These are phyloP conservation scores for Lepidopterella palustris DNA, from an alignment of 495 filamentous ascomycete genomes.

Conservation along the genomic window DNA sequence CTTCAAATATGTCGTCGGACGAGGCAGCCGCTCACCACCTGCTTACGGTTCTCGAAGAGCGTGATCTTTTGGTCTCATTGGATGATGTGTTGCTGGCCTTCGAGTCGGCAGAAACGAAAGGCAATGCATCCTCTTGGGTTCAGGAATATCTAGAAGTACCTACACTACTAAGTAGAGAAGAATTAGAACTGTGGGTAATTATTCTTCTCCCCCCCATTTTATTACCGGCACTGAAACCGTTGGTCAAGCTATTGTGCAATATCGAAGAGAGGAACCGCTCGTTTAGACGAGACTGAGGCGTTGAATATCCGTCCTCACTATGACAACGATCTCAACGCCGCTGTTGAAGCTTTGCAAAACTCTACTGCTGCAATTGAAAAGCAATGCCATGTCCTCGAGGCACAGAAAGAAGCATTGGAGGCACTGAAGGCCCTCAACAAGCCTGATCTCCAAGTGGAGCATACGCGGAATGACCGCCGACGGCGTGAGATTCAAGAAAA, in stretches of 20 bases:
- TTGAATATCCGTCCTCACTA: slow-evolving; percentile 19
- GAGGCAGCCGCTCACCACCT: slow-evolving; percentile 28
- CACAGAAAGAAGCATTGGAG: slow-evolving; percentile 33
- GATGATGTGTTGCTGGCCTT: slow-evolving; percentile 36
- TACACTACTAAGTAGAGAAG: slow-evolving; percentile 35
- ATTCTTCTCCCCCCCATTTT: too few species aligned
- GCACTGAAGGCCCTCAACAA: slow-evolving; percentile 27
- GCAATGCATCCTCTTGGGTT: slow-evolving; percentile 28
- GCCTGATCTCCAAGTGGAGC: slow-evolving; percentile 19
- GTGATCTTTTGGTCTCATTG: slow-evolving; percentile 24
- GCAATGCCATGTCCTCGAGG: slow-evolving; percentile 33
- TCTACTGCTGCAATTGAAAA: slow-evolving; percentile 35
- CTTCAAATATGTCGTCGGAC: slow-evolving; percentile 19
- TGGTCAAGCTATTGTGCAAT: slow-evolving; percentile 13
- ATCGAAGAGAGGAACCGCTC: slow-evolving; percentile 14
- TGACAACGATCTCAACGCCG: slow-evolving; percentile 31
- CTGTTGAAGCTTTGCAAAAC: slow-evolving; percentile 31
- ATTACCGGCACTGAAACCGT: too few species aligned
- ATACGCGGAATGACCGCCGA: slow-evolving; percentile 21
- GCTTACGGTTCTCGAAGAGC: slow-evolving; percentile 33
- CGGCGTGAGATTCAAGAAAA: slow-evolving; percentile 30
- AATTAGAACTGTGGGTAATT: slow-evolving; percentile 32
- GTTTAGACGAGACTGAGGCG: slow-evolving; percentile 12
- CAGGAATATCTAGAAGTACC: slow-evolving; percentile 29
- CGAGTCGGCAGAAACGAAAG: slow-evolving; percentile 26